phyloP scores from a whole-genome alignment of 176 grass and related monocot species.

The Oryza glumipatula region DNA sequence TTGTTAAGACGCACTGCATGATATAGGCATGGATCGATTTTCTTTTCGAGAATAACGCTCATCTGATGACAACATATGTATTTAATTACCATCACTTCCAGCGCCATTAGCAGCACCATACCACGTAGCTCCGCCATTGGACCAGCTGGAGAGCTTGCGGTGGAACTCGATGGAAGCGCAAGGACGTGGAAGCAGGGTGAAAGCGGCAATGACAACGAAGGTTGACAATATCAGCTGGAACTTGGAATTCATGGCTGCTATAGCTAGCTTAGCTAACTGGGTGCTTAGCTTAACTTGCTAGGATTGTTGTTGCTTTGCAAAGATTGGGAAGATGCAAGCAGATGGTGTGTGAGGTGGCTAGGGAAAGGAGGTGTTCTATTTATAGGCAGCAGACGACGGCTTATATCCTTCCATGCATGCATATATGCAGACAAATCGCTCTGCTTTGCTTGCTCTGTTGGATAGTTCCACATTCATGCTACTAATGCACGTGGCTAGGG shows the following conservation, averaged over 20 bases:
- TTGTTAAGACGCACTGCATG: background rate
- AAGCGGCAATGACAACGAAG: background rate
- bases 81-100: constrained; percentile 69
- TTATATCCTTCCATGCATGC: background rate
- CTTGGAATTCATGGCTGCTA: constrained; percentile 41
- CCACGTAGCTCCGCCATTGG: constrained; percentile 64
- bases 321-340: background rate
- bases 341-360: background rate
- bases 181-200: constrained; percentile 30
- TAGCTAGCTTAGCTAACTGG: background rate
- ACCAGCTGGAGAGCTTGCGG: constrained; percentile 64
- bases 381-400: constrained; percentile 48
- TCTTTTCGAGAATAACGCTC: background rate
- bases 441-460: constrained; percentile 11
- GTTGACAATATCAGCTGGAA: constrained; percentile 7
- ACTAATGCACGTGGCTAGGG: constrained; percentile 35
- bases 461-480: constrained; percentile 4
- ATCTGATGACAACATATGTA: background rate
- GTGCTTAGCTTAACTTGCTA: background rate
- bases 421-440: background rate
- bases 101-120: constrained; percentile 64
- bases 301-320: constrained; percentile 15
- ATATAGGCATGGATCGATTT: background rate
- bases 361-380: constrained; percentile 36
- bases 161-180: constrained; percentile 42